phyloP scores from a whole-genome alignment of 352 stramenopile genomes.

The Pythium utonaiense region DNA sequence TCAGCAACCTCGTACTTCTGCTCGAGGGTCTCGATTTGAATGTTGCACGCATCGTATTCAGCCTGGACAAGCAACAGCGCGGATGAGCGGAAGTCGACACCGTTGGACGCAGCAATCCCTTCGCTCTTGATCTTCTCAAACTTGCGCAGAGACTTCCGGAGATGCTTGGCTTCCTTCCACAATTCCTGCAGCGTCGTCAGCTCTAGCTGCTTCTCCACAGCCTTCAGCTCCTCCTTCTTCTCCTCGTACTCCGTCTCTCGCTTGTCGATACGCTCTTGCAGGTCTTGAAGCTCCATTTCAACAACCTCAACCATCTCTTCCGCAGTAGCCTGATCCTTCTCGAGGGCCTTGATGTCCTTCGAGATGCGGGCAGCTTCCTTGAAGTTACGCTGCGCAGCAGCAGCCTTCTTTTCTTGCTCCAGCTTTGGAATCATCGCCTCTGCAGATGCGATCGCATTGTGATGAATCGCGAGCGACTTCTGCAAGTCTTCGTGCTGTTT shows the following conservation, averaged over 20 bases:
- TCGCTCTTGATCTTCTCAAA: constrained; percentile 74
- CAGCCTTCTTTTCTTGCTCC: constrained; percentile 77
- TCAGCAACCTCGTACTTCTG: constrained; percentile 70
- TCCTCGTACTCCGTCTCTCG: constrained; percentile 62
- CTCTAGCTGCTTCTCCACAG: constrained; percentile 73
- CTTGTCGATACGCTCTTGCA: constrained; percentile 72
- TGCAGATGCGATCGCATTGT: constrained; percentile 78
- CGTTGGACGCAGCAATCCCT: constrained; percentile 42
- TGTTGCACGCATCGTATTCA: constrained; percentile 67
- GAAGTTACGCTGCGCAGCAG: constrained; percentile 79
- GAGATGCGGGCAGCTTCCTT: constrained; percentile 82
- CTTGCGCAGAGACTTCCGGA: constrained; percentile 54
- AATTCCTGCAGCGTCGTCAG: constrained; percentile 63
- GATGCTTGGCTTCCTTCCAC: constrained; percentile 69
- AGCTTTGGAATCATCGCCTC: constrained; percentile 75
- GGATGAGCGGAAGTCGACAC: constrained; percentile 64
- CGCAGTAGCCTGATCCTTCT: constrained; percentile 75
- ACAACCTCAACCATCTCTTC: constrained; percentile 84
- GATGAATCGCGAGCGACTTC: constrained; percentile 67
- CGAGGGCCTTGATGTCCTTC: constrained; percentile 83
- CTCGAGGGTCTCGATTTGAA: constrained; percentile 59
- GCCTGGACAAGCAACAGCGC: constrained; percentile 70
- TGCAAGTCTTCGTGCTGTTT: constrained; percentile 77
- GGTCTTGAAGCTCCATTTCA: constrained; percentile 78
- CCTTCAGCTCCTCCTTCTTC: constrained; percentile 74